phyloP scores from a whole-genome alignment of 805 yeast species.

The Cyberlindnera saturnus region DNA sequence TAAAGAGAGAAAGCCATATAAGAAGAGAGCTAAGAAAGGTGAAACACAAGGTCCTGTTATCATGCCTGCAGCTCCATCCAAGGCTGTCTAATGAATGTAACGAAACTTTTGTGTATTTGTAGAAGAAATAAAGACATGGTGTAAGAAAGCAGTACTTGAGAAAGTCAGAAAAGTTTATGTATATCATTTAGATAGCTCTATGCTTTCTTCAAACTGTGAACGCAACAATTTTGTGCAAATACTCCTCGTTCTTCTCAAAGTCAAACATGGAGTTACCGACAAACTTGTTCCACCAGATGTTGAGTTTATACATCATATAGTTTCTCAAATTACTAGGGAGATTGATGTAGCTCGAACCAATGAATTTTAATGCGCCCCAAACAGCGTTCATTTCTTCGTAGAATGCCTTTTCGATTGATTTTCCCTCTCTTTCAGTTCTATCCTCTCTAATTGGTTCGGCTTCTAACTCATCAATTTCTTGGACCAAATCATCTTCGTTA shows the following conservation, averaged over 20 bases:
- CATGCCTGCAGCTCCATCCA: conserved; percentile 10
- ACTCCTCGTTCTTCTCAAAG: conserved; percentile 16
- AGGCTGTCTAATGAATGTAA: conserved; percentile 2
- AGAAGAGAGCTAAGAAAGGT: conserved; percentile 25
- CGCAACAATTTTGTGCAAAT: conserved; percentile 16
- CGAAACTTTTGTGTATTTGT: background rate
- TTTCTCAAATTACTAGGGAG: conserved; percentile 62
- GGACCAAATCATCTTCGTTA: conserved; percentile 5
- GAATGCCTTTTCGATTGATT: conserved; percentile 36
- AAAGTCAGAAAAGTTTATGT: too few species aligned
- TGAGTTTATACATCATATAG: conserved; percentile 40
- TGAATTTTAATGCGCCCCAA: conserved; percentile 55
- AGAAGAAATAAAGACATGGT: too few species aligned
- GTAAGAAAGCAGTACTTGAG: too few species aligned
- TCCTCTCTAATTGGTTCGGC: conserved; percentile 1
- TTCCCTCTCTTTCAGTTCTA: background rate
- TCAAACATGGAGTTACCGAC: conserved; percentile 46
- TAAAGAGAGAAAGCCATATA: conserved; percentile 28
- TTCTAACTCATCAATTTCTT: background rate
- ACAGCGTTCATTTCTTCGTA: conserved; percentile 46
- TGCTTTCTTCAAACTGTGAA: background rate
- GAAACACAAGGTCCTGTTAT: conserved; percentile 12
- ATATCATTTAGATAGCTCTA: background rate
- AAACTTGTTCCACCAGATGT: conserved; percentile 65
- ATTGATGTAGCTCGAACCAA: conserved; percentile 56